Evolutionary conservation across 2,329 filamentous ascomycete species (phyloP), one percentile per base, ranked within the genome.

Genomic region (Aureobasidium sp.): DNA sequence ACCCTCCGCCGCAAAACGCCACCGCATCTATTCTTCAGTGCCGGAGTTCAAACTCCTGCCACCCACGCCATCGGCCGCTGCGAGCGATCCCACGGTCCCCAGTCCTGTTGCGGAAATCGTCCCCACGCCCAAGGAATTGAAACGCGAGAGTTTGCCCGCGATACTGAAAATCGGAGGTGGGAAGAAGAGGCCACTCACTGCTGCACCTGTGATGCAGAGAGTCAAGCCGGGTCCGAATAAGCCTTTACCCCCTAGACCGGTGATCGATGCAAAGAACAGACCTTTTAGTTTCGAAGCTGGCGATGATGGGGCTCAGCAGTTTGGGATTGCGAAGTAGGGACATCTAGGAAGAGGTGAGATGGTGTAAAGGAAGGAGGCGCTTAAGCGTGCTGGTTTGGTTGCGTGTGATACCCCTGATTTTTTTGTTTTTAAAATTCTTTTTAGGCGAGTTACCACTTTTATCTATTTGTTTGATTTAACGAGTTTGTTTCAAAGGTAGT

Each of bases 221-320:
- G 5, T 25, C 2, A 19, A 25, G 15, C 6, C 49, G 13, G 27
- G 51, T 9, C 51, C 51, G 11, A 57, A 46, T 9, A 57, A 57
- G 29, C 53, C 53, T n/a, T 37, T 57, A 13, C 53, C 53, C 35
- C 27, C 53, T 9, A 57, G 53, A 57, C 53, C 38, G 10, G 37
- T 57, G 2, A 11, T 23, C 15, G 15, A n/a, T 33, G 53, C 19
- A 4, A 57, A 57, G 53, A 10, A 57, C 7, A 46, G 53, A 23
- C 53, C 53, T 10, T 57, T 57, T 25, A 57, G 53, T 35, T 46
- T 57, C 23, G 53, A 57, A 6, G 21, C 27, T n/a, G 53, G 53
- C 1, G 53, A 46, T 46, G 51, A 55, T 43, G 38, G 15, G 5
- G 38, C 23, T 19, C 15, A 40, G 35, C 33, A 55, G 17, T 55